Conservation (phyloP, 83 land plant species). For the Picea engelmannii region DNA sequence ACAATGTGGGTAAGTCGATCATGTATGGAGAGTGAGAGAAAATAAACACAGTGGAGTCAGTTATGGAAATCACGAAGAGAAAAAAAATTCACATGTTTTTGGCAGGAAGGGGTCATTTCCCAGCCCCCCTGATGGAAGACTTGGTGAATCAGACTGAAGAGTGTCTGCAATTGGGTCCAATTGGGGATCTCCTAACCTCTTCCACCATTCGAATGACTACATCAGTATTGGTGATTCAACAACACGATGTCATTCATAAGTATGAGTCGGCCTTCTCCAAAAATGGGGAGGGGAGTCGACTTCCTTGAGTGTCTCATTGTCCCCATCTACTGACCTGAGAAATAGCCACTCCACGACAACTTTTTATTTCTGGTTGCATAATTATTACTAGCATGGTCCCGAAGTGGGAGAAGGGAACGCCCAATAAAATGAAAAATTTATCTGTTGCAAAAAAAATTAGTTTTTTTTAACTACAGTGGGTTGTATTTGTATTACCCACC, state of each 20-base stretch:
- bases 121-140: slow-evolving; percentile 29
- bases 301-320: no score
- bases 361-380: no score
- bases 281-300: neutral
- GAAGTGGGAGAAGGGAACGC: no score
- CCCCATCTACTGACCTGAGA: no score
- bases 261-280: slow-evolving; percentile 39
- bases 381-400: no score
- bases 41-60: slow-evolving; percentile 31
- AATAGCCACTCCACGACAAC: no score
- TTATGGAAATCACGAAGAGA: slow-evolving; percentile 37
- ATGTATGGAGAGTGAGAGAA: slow-evolving; percentile 23
- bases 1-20: slow-evolving; percentile 12
- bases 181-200: slow-evolving; percentile 55
- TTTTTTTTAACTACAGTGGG: no score
- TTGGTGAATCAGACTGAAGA: slow-evolving; percentile 38
- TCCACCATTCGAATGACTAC: slow-evolving; percentile 16
- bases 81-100: slow-evolving; percentile 28
- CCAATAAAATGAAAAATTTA: no score
- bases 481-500: no score
- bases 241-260: slow-evolving; percentile 30
- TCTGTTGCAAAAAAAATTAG: no score
- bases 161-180: slow-evolving; percentile 50
- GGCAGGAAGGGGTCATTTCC: slow-evolving; percentile 19
- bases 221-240: slow-evolving; percentile 61